Conservation (phyloP, 768 basidiomycete genomes). For the Mrakia frigida region DNA sequence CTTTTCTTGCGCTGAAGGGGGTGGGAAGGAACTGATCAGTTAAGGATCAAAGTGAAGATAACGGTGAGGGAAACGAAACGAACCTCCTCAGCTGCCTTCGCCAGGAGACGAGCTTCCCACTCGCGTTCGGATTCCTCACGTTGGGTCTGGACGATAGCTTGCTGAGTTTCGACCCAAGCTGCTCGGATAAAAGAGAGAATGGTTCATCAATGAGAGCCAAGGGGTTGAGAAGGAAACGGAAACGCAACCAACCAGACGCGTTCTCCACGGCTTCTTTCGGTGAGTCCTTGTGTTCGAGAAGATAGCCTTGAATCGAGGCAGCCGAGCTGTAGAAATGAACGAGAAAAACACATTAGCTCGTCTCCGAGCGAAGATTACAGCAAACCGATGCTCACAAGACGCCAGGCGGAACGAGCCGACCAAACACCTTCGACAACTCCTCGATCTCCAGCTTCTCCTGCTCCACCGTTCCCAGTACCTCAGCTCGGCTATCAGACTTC, state of each 20-base stretch:
- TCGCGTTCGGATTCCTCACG: not conserved
- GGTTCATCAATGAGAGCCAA: no score
- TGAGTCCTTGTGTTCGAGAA: constrained; percentile 63
- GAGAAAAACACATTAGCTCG: constrained; percentile 14
- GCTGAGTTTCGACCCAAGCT: not conserved
- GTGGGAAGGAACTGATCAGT: not conserved
- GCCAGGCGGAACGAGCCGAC: not conserved
- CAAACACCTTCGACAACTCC: not conserved
- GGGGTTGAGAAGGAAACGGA: no score
- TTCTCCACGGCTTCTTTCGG: constrained; percentile 69
- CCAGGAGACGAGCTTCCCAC: not conserved
- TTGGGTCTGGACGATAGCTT: not conserved
- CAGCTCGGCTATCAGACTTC: no score
- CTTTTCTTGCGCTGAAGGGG: not conserved
- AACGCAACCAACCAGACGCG: constrained; percentile 43
- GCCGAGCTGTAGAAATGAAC: constrained; percentile 46
- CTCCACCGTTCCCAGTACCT: constrained; percentile 28
- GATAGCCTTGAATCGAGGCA: constrained; percentile 62
- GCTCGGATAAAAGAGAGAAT: not conserved
- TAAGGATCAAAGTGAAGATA: no score
- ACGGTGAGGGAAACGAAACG: not conserved
- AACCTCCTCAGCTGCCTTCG: constrained; percentile 4
- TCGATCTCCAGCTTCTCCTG: constrained; percentile 48
- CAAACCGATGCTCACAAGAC: constrained; percentile 37
- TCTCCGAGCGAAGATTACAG: no score